These are phyloP conservation scores for Podospora sp. DNA, from an alignment of 495 filamentous ascomycete genomes.

Conservation along the genomic window DNA sequence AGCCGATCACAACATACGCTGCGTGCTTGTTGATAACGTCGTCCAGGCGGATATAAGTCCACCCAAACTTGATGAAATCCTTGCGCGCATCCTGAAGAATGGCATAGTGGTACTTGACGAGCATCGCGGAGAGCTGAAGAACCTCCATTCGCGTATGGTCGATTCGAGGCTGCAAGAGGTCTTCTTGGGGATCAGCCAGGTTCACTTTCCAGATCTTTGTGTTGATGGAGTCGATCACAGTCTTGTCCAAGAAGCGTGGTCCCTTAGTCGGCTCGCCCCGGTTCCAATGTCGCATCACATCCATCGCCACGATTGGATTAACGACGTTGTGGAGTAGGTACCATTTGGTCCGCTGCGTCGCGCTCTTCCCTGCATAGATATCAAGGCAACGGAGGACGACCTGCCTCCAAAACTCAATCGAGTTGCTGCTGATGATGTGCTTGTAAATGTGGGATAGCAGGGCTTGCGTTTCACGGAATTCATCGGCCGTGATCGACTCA, in stretches of 20 bases:
- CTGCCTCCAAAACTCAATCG: slow-evolving; percentile 84
- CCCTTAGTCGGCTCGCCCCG: slow-evolving; percentile 54
- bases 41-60: slow-evolving; percentile 96
- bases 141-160: slow-evolving; percentile 97
- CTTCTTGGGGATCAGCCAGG: slow-evolving; percentile 79
- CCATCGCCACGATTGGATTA: slow-evolving; percentile 97
- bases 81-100: slow-evolving; percentile 89
- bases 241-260: slow-evolving; percentile 80
- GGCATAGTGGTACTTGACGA: slow-evolving; percentile 88
- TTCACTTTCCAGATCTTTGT: slow-evolving; percentile 93
- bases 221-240: slow-evolving; percentile 88
- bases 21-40: slow-evolving; percentile 99
- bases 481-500: slow-evolving; percentile 78
- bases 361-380: slow-evolving; percentile 74
- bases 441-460: slow-evolving; percentile 83
- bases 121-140: slow-evolving; percentile 87
- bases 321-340: slow-evolving; percentile 90
- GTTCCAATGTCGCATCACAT: slow-evolving; percentile 74
- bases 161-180: slow-evolving; percentile 80
- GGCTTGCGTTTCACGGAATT: slow-evolving; percentile 73
- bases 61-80: slow-evolving; percentile 98
- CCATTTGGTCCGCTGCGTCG: slow-evolving; percentile 85
- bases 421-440: slow-evolving; percentile 79
- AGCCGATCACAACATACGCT: slow-evolving; percentile 93
- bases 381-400: slow-evolving; percentile 86